A percentile compares a stretch with the other conserved stretches of the same genome.
These are phyloP conservation scores for Podospora anserina DNA, from an alignment of 495 filamentous ascomycete genomes.

Conservation along the genomic window DNA sequence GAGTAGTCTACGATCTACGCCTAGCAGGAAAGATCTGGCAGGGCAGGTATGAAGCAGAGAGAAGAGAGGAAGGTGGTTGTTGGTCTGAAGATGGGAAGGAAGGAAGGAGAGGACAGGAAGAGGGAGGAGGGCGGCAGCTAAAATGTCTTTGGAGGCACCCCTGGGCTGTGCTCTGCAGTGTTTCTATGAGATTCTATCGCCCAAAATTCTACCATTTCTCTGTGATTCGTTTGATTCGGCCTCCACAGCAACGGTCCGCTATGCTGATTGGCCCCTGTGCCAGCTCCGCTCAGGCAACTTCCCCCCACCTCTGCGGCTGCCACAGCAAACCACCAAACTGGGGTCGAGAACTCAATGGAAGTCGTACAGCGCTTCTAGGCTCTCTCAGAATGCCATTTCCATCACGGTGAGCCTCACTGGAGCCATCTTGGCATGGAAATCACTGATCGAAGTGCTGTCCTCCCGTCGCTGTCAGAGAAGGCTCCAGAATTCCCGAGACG, in stretches of 20 bases:
- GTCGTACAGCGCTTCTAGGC: conserved; percentile 15
- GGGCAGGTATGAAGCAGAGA: conserved; percentile 14
- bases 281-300: conserved; percentile 21
- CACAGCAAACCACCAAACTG: conserved; percentile 6
- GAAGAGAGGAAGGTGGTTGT: conserved; percentile 19
- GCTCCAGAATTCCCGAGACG: conserved; percentile 21
- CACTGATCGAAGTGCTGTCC: not conserved
- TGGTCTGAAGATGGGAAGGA: conserved; percentile 23
- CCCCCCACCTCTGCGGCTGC: conserved; percentile 28
- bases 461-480: conserved; percentile 14
- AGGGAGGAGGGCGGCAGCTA: conserved; percentile 30
- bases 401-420: not conserved
- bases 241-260: conserved; percentile 28
- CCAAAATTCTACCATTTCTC: conserved; percentile 33
- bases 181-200: conserved; percentile 42
- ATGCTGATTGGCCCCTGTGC: conserved; percentile 28
- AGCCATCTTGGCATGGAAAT: not conserved
- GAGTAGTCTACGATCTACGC: conserved; percentile 20
- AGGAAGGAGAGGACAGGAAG: conserved; percentile 21
- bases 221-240: conserved; percentile 33
- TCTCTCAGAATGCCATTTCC: not conserved
- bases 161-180: conserved; percentile 29
- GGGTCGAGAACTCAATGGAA: conserved; percentile 1
- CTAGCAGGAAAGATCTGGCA: conserved; percentile 9
- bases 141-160: conserved; percentile 33